Evolutionary conservation across 306 rosid species (phyloP).

Genomic region (Cajanus cajan): DNA sequence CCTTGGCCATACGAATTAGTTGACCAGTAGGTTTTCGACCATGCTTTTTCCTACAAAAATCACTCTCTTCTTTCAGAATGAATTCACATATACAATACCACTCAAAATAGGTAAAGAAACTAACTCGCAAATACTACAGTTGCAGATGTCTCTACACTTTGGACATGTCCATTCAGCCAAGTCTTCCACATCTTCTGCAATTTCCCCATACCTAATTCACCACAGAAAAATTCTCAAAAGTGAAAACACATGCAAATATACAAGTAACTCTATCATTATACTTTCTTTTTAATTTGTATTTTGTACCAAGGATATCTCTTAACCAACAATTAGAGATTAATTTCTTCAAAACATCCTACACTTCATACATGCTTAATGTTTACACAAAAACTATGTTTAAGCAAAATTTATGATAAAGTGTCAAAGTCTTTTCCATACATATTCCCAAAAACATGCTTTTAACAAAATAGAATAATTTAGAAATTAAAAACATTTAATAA

Average conservation of each 20-base stretch:
- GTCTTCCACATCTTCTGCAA: constrained; percentile 44
- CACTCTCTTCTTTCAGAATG: constrained; percentile 14
- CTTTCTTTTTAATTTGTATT: neutral
- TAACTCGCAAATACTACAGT: constrained; percentile 78
- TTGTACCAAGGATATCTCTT: neutral
- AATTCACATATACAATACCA: neutral
- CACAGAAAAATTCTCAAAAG: neutral
- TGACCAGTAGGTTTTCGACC: constrained; percentile 76
- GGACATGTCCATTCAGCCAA: constrained; percentile 70
- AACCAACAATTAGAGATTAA: neutral
- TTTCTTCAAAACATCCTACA: neutral
- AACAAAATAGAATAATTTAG: neutral
- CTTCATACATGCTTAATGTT: neutral
- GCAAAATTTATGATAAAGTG: no score
- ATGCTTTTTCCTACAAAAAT: constrained; percentile 54
- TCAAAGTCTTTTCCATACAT: neutral
- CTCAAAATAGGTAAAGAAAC: constrained; percentile 7
- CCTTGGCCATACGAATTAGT: constrained; percentile 49
- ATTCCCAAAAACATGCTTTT: neutral
- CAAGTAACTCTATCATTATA: neutral
- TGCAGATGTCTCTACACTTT: constrained; percentile 70
- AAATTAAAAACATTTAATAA: neutral
- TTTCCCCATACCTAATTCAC: constrained; percentile 68
- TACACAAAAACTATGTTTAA: no score
- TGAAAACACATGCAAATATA: neutral